A percentile compares a stretch with the other conserved stretches of the same genome.
phyloP scores from a whole-genome alignment of 2,329 filamentous ascomycete genomes.

The Exophiala oligosperma region DNA sequence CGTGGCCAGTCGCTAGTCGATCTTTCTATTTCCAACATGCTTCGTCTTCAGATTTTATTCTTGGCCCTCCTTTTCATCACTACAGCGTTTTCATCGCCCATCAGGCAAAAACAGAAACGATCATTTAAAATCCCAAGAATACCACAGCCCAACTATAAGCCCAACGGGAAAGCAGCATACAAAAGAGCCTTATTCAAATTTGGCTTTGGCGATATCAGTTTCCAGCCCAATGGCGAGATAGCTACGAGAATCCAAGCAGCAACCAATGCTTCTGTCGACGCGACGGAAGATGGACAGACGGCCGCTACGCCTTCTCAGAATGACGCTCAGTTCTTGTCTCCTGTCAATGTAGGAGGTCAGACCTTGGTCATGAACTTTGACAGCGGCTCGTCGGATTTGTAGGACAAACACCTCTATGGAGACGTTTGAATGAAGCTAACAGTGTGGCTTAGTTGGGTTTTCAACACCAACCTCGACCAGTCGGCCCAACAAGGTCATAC shows the following conservation, averaged over 20 bases:
- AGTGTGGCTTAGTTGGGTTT: slow-evolving; percentile 59
- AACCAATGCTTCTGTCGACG: slow-evolving; percentile 27
- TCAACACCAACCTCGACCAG: slow-evolving; percentile 60
- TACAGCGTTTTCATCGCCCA: slow-evolving; percentile 37
- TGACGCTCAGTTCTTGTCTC: slow-evolving; percentile 69
- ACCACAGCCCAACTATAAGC: slow-evolving; percentile 55
- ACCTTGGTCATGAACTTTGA: slow-evolving; percentile 70
- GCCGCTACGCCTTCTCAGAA: slow-evolving; percentile 64
- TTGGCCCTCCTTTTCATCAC: slow-evolving; percentile 34
- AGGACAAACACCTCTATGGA: slow-evolving; percentile 33
- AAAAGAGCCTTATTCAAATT: slow-evolving; percentile 69
- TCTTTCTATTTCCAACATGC: slow-evolving; percentile 21
- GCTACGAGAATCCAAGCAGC: slow-evolving; percentile 31
- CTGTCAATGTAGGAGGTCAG: slow-evolving; percentile 69
- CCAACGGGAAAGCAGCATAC: slow-evolving; percentile 63
- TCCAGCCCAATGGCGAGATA: slow-evolving; percentile 33
- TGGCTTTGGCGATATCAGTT: slow-evolving; percentile 39
- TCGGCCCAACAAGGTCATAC: slow-evolving; percentile 52
- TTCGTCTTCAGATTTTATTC: slow-evolving; percentile 26
- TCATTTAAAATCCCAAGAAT: slow-evolving; percentile 64
- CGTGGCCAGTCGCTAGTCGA: slow-evolving; percentile 15
- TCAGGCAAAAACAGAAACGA: slow-evolving; percentile 33
- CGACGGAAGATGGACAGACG: slow-evolving; percentile 55
- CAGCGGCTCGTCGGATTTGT: slow-evolving; percentile 72
- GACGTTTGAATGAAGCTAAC: not conserved